Evolutionary conservation across 768 basidiomycete genomes (phyloP).

Genomic region (Lactarius hatsudake): DNA sequence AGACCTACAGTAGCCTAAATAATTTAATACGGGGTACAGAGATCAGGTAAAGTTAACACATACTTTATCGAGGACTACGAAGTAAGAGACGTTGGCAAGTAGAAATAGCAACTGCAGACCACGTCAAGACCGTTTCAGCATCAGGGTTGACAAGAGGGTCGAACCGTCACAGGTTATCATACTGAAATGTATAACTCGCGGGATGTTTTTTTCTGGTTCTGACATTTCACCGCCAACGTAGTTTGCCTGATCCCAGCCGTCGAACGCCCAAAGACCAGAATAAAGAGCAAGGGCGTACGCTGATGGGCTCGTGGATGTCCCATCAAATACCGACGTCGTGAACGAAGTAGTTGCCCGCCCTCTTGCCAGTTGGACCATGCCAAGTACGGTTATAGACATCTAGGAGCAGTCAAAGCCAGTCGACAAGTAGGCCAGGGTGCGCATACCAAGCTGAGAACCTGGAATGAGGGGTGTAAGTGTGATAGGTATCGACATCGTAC

Average conservation of each 20-base stretch:
- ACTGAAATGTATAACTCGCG: conserved; percentile 84
- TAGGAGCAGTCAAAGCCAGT: conserved; percentile 33
- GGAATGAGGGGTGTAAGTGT: neutral
- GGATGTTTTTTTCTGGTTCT: conserved; percentile 81
- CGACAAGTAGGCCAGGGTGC: neutral
- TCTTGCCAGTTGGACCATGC: conserved; percentile 70
- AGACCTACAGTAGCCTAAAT: conserved; percentile 57
- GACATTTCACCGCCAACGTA: conserved; percentile 89
- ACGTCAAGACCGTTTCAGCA: conserved; percentile 20
- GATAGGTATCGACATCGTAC: no score
- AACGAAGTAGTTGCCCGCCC: conserved; percentile 71
- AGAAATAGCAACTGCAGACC: conserved; percentile 64
- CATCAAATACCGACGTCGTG: conserved; percentile 62
- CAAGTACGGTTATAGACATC: conserved; percentile 74
- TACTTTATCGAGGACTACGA: conserved; percentile 87
- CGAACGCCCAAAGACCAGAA: conserved; percentile 93
- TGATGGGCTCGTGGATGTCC: conserved; percentile 74
- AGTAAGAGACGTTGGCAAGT: conserved; percentile 84
- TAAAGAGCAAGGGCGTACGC: conserved; percentile 92
- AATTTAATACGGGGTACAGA: conserved; percentile 10
- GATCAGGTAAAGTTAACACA: conserved; percentile 9
- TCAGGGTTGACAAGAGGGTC: conserved; percentile 30
- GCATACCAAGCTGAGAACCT: conserved; percentile 68
- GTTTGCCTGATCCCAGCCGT: conserved; percentile 94
- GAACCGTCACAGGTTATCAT: conserved; percentile 79